These are phyloP conservation scores for Colletotrichum liaoningense DNA, from an alignment of 2,329 filamentous ascomycete species.

Conservation along the genomic window DNA sequence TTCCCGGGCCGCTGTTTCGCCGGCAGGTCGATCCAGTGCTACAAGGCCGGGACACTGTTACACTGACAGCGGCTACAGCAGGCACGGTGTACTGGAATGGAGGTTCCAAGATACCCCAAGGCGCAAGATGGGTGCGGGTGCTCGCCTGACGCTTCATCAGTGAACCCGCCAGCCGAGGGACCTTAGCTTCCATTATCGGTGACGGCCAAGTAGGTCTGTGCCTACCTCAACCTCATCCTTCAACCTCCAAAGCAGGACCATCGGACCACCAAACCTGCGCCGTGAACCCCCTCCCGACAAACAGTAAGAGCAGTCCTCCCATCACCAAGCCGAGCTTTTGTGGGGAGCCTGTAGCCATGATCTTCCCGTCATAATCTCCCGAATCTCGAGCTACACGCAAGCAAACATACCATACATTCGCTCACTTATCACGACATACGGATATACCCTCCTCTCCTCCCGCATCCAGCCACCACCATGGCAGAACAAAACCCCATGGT, in stretches of 20 bases:
- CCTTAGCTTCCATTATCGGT: neutral
- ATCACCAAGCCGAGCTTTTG: neutral
- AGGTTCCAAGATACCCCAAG: neutral
- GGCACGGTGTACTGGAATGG: neutral
- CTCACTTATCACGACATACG: conserved; percentile 12
- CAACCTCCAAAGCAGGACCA: neutral
- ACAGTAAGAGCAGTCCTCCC: neutral
- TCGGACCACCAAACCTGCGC: neutral
- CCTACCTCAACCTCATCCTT: conserved; percentile 4
- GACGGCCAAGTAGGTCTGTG: neutral
- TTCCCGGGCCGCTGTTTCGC: conserved; percentile 32
- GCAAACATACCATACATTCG: conserved; percentile 5
- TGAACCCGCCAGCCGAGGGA: neutral
- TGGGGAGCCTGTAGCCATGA: conserved; percentile 16
- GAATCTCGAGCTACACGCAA: conserved; percentile 18
- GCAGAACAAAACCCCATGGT: conserved; percentile 58
- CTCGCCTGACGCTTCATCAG: neutral
- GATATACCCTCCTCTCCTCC: neutral
- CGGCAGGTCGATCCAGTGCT: conserved; percentile 11
- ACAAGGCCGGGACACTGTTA: neutral
- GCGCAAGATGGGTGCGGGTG: neutral
- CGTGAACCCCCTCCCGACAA: neutral
- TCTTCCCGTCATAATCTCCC: conserved; percentile 16
- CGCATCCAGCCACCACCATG: conserved; percentile 40
- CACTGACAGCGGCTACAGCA: neutral